Conservation (phyloP, 208 protist species). For the Strigomonas galati region DNA sequence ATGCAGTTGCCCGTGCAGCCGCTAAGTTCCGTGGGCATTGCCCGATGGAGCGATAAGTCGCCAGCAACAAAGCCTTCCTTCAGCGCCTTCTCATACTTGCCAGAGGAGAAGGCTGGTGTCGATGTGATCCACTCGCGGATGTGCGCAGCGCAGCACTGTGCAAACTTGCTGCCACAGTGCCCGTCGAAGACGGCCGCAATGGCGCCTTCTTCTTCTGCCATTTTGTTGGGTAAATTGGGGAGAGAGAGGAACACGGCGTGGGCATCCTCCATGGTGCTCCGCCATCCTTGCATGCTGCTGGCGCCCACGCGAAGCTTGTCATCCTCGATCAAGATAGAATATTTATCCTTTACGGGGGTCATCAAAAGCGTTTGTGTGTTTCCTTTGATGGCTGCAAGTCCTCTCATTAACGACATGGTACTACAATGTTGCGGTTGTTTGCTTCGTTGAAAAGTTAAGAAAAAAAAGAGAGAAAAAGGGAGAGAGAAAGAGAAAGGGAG, state of each 20-base stretch:
- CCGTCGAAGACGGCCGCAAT: slow-evolving; percentile 88
- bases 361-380: slow-evolving; percentile 79
- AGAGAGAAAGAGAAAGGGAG: slow-evolving; percentile 10
- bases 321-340: slow-evolving; percentile 90
- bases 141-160: slow-evolving; percentile 70
- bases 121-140: slow-evolving; percentile 75
- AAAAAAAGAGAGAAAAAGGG: slow-evolving; percentile 12
- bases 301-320: slow-evolving; percentile 86
- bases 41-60: slow-evolving; percentile 65
- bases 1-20: slow-evolving; percentile 84
- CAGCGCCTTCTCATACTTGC: slow-evolving; percentile 69
- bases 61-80: slow-evolving; percentile 62
- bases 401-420: slow-evolving; percentile 36
- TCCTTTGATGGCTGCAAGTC: slow-evolving; percentile 39
- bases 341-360: slow-evolving; percentile 82
- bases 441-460: slow-evolving; percentile 2
- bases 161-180: slow-evolving; percentile 80
- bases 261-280: slow-evolving; percentile 90
- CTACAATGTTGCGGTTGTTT: slow-evolving; percentile 16
- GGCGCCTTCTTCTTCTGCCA: slow-evolving; percentile 71
- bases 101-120: slow-evolving; percentile 43
- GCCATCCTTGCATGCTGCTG: slow-evolving; percentile 91
- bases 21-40: slow-evolving; percentile 73
- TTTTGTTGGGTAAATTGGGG: slow-evolving; percentile 51
- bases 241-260: slow-evolving; percentile 83